Percentiles rank a stretch among this genome's conserved stretches.
phyloP scores from a whole-genome alignment of 371 early-diverging fungal genomes.

The Haplosporangium sp. region DNA sequence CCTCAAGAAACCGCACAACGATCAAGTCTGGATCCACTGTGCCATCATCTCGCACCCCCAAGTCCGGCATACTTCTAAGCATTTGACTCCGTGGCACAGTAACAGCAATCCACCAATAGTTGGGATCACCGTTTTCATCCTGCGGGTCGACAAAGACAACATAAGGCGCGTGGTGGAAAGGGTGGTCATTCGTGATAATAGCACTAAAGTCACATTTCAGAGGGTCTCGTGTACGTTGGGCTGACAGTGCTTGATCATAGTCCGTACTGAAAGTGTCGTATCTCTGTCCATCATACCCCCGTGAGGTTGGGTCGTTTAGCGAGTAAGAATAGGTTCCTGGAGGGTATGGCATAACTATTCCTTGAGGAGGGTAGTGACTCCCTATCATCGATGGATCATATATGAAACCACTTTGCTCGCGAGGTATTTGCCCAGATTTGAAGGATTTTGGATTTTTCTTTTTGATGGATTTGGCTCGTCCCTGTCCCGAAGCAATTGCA shows the following conservation, averaged over 20 bases:
- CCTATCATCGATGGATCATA: background rate
- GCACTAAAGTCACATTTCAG: background rate
- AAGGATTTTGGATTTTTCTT: slow-evolving; percentile 1
- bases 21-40: slow-evolving; percentile 14
- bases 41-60: slow-evolving; percentile 8
- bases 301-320: slow-evolving; percentile 1
- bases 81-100: slow-evolving; percentile 31
- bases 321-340: background rate
- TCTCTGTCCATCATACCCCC: background rate
- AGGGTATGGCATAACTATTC: background rate
- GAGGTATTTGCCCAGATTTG: background rate
- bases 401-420: no score
- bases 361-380: background rate
- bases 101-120: slow-evolving; percentile 40
- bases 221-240: background rate
- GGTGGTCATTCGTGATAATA: slow-evolving; percentile 21
- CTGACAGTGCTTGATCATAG: background rate
- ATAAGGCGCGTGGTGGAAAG: slow-evolving; percentile 32
- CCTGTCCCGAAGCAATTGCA: background rate
- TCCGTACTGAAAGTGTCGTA: background rate
- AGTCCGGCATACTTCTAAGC: slow-evolving; percentile 23
- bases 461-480: background rate
- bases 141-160: slow-evolving; percentile 44
- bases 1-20: slow-evolving; percentile 39
- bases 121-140: slow-evolving; percentile 2